phyloP scores from a whole-genome alignment of 2,329 filamentous ascomycete species.

The Phialophora chinensis region DNA sequence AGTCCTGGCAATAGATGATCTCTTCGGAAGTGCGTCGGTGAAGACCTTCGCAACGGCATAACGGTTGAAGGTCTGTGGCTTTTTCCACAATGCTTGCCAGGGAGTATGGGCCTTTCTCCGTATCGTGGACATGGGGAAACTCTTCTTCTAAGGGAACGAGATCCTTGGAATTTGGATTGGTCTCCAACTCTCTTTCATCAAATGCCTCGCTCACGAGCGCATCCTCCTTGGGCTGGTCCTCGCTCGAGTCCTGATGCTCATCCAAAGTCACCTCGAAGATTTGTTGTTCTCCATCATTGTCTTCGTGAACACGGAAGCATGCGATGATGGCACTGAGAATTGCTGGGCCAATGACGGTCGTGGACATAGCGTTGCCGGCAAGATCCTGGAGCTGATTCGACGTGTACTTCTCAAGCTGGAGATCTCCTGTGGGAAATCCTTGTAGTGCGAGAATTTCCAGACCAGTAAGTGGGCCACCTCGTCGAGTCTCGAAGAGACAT shows the following conservation, averaged over 20 bases:
- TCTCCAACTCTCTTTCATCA: neutral
- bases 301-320: slow-evolving; percentile 34
- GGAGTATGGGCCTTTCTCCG: neutral
- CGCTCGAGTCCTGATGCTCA: neutral
- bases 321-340: slow-evolving; percentile 65
- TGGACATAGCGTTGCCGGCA: slow-evolving; percentile 80
- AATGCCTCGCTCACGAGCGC: neutral
- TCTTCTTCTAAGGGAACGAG: neutral
- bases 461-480: slow-evolving; percentile 66
- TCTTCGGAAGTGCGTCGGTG: slow-evolving; percentile 45
- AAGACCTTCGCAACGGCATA: slow-evolving; percentile 65
- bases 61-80: slow-evolving; percentile 42
- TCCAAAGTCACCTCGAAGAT: slow-evolving; percentile 2
- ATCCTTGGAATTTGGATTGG: neutral
- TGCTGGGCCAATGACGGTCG: slow-evolving; percentile 70
- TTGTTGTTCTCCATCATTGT: neutral
- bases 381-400: slow-evolving; percentile 69
- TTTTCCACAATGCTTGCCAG: slow-evolving; percentile 10
- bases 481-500: slow-evolving; percentile 64
- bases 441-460: slow-evolving; percentile 70
- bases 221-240: neutral
- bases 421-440: slow-evolving; percentile 67
- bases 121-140: neutral
- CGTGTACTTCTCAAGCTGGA: slow-evolving; percentile 69
- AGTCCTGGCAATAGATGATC: slow-evolving; percentile 24